Conservation (phyloP, 2,329 filamentous ascomycete genomes). For the Lachnellula hyalina region DNA sequence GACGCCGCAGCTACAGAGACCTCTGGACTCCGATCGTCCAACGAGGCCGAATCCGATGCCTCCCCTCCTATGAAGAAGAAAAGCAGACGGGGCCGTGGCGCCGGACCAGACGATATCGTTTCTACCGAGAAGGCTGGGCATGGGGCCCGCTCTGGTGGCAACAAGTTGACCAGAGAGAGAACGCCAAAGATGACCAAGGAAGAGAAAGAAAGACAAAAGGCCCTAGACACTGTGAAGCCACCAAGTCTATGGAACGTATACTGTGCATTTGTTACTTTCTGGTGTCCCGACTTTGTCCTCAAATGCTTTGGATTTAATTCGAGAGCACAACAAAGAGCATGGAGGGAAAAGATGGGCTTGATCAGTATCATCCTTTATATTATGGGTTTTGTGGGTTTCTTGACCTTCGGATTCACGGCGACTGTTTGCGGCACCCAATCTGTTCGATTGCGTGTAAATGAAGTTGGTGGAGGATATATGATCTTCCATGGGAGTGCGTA, state of each 20-base stretch:
- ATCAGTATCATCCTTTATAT: slow-evolving; percentile 89
- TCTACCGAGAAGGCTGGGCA: slow-evolving; percentile 21
- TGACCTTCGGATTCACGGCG: slow-evolving; percentile 94
- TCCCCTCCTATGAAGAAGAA: slow-evolving; percentile 23
- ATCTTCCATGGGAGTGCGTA: slow-evolving; percentile 94
- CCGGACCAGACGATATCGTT: slow-evolving; percentile 19
- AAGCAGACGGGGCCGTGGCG: slow-evolving; percentile 19
- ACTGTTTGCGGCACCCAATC: slow-evolving; percentile 74
- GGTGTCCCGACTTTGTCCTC: slow-evolving; percentile 81
- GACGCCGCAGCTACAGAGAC: slow-evolving; percentile 26
- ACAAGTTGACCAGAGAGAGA: slow-evolving; percentile 37
- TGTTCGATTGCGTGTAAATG: slow-evolving; percentile 70
- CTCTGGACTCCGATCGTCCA: slow-evolving; percentile 27
- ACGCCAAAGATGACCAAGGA: slow-evolving; percentile 62
- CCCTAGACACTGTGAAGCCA: slow-evolving; percentile 61
- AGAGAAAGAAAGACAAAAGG: slow-evolving; percentile 51
- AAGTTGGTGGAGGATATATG: slow-evolving; percentile 80
- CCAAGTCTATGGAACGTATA: slow-evolving; percentile 94
- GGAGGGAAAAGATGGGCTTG: slow-evolving; percentile 96
- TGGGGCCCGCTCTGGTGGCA: slow-evolving; percentile 26
- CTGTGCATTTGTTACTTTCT: slow-evolving; percentile 90
- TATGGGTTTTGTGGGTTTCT: slow-evolving; percentile 83
- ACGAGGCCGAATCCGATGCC: slow-evolving; percentile 27
- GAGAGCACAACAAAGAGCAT: slow-evolving; percentile 84
- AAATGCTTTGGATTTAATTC: slow-evolving; percentile 79